These are phyloP conservation scores for Aspergillus novofumigatus DNA, from an alignment of 2,329 filamentous ascomycete genomes.

Conservation along the genomic window DNA sequence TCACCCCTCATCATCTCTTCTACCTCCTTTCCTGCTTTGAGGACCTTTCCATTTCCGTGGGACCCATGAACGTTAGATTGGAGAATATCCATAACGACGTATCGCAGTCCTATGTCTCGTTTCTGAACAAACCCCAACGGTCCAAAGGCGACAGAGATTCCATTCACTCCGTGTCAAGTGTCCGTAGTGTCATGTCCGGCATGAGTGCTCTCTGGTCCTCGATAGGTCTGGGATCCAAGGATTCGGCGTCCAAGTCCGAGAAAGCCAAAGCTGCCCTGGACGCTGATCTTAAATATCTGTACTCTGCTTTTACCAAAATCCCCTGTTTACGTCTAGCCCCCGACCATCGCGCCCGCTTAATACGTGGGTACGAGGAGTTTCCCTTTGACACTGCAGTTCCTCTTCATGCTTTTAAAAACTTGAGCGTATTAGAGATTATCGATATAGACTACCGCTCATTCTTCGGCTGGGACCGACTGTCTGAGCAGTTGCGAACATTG, in stretches of 20 bases:
- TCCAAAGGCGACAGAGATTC: conserved; percentile 84
- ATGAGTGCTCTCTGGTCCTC: conserved; percentile 93
- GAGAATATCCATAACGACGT: conserved; percentile 90
- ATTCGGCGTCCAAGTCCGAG: conserved; percentile 76
- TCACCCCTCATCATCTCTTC: conserved; percentile 95
- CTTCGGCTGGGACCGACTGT: conserved; percentile 91
- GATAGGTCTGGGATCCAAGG: conserved; percentile 75
- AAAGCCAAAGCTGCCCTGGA: conserved; percentile 82
- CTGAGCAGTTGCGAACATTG: conserved; percentile 85
- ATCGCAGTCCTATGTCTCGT: conserved; percentile 88
- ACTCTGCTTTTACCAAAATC: conserved; percentile 97
- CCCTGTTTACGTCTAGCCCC: conserved; percentile 84
- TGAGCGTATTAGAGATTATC: conserved; percentile 88
- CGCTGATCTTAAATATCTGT: conserved; percentile 89
- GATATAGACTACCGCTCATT: conserved; percentile 96
- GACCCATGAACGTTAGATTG: conserved; percentile 91
- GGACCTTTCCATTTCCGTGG: conserved; percentile 83
- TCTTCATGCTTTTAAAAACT: conserved; percentile 94
- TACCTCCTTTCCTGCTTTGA: conserved; percentile 94
- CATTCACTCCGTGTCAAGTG: conserved; percentile 91
- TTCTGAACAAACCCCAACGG: conserved; percentile 77
- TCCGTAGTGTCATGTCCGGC: conserved; percentile 94
- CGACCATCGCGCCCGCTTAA: conserved; percentile 87
- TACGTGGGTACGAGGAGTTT: conserved; percentile 93
- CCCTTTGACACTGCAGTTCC: conserved; percentile 97